Conservation (phyloP, 306 rosid species). For the Pueraria montana region DNA sequence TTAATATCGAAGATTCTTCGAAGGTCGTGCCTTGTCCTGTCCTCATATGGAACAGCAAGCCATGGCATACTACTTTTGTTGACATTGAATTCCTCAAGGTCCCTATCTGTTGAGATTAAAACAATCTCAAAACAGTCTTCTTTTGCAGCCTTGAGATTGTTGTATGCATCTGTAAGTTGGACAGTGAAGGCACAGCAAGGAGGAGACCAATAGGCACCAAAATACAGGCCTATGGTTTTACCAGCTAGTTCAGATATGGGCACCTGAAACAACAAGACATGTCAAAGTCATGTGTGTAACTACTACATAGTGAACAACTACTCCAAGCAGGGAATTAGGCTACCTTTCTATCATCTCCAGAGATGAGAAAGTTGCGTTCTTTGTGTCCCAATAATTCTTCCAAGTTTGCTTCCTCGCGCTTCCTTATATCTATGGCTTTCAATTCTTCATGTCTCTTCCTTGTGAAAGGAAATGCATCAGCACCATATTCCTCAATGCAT, state of each 20-base stretch:
- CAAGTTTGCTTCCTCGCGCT: constrained; percentile 67
- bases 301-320: background rate
- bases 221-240: constrained; percentile 82
- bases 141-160: constrained; percentile 53
- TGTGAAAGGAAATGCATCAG: constrained; percentile 91
- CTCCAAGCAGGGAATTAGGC: background rate
- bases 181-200: constrained; percentile 77
- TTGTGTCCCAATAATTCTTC: constrained; percentile 72
- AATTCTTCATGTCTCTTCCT: constrained; percentile 71
- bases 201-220: constrained; percentile 91
- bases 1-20: constrained; percentile 77
- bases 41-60: constrained; percentile 84
- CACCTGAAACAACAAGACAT: constrained; percentile 58
- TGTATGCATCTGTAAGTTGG: constrained; percentile 77
- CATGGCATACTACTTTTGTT: constrained; percentile 73
- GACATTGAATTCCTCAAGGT: constrained; percentile 72
- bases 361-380: constrained; percentile 67
- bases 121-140: constrained; percentile 69
- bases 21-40: constrained; percentile 77
- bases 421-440: constrained; percentile 71
- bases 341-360: constrained; percentile 76
- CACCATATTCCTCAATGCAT: constrained; percentile 86
- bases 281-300: background rate
- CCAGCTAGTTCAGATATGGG: constrained; percentile 70
- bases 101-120: constrained; percentile 82